Base-by-base conservation (phyloP, 2,329 filamentous ascomycete species). In the Paraconiothyrium sp. region DNA sequence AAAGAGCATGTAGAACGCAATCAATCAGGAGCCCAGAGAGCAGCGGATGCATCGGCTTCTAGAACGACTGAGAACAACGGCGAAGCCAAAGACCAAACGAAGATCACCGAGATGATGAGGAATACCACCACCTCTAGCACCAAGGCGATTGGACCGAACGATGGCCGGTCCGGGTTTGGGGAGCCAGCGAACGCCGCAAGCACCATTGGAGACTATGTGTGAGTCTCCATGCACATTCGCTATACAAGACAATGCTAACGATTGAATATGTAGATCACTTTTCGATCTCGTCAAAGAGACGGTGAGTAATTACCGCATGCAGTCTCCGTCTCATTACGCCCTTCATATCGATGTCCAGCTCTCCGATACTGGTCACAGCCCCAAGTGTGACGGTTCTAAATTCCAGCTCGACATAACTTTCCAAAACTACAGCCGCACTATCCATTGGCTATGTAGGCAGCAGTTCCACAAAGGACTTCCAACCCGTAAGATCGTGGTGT, bases 271-370 rank as follows among this genome's bases (percentile, higher is more conserved):
- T 20, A 56, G 54, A 22, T 27, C 41, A 37, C 32, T 48, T 2
- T 24, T 56, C 11, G 22, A 37, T n/a, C 30, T 47, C 43, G 43
- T 56, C 10, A n/a, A 56, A 14, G 27, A 47, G 32, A 47, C n/a
- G 13, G 48, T 64, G 30, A 39, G n/a, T 13, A 16, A 35, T 13
- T 63, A 61, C 30, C 58, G 57, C 6, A 49, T 47, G 32, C 55
- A 58, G 20, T 62, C 59, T 37, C 14, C 52, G 13, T 13, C 34
- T 7, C 59, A 60, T 32, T 62, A 56, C n/a, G 46, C 59, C 3
- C 57, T 60, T 13, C 51, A 61, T 11, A 64, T 64, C 32, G 46
- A 55, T 49, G 55, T 64, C 8, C 24, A 32, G 27, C 30, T 48
- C n/a, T 27, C 30, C 9, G 39, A 50, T 13, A 35, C 35, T 27